Conservation (phyloP, 805 yeast genomes). For the Kluyveromyces siamensis region DNA sequence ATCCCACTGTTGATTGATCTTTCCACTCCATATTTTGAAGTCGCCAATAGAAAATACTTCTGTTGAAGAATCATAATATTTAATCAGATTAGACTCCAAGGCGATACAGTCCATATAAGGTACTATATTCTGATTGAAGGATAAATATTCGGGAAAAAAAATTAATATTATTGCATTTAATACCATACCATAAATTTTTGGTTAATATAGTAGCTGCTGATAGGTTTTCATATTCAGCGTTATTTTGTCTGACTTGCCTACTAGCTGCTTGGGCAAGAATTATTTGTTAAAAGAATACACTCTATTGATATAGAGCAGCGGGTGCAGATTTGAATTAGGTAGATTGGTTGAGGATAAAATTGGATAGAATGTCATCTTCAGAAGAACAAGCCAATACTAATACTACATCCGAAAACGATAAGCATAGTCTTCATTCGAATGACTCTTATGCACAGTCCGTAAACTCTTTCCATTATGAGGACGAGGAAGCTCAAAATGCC, state of each 20-base stretch:
- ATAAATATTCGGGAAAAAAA: neutral
- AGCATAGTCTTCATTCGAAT: constrained; percentile 2
- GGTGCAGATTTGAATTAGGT: neutral
- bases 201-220: neutral
- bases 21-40: too few species aligned
- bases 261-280: neutral
- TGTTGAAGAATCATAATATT: too few species aligned
- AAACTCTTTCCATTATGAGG: constrained; percentile 15
- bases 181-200: neutral
- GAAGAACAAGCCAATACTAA: constrained; percentile 10
- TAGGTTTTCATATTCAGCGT: neutral
- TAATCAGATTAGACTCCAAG: too few species aligned
- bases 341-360: neutral
- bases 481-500: constrained; percentile 17
- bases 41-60: too few species aligned
- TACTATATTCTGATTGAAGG: neutral
- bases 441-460: constrained; percentile 19
- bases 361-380: constrained; percentile 12
- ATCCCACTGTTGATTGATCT: too few species aligned
- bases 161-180: neutral
- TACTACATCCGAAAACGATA: neutral
- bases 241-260: neutral
- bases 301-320: too few species aligned
- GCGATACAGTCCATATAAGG: too few species aligned
- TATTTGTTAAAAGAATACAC: neutral